Evolutionary conservation across 2,329 filamentous ascomycete genomes (phyloP).

Genomic region (Bipolaris gigantea): DNA sequence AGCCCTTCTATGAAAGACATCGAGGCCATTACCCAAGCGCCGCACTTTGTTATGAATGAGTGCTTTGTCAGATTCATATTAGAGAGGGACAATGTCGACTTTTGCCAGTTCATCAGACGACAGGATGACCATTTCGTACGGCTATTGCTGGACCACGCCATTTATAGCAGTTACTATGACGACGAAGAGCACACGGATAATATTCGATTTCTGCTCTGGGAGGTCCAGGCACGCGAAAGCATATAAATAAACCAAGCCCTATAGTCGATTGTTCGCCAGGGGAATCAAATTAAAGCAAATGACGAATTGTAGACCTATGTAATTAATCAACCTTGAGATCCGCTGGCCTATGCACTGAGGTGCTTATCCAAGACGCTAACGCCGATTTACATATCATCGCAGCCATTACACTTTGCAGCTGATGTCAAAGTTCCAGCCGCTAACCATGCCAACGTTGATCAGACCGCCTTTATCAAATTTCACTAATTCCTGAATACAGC

Average conservation of each 20-base stretch:
- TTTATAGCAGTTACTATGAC: slow-evolving; percentile 19
- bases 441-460: too few species aligned
- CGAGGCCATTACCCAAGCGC: slow-evolving; percentile 18
- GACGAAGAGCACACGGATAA: slow-evolving; percentile 24
- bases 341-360: too few species aligned
- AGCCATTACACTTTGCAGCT: too few species aligned
- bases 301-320: too few species aligned
- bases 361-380: too few species aligned
- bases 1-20: slow-evolving; percentile 24
- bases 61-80: slow-evolving; percentile 26
- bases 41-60: slow-evolving; percentile 24
- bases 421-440: too few species aligned
- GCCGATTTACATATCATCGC: too few species aligned
- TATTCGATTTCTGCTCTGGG: slow-evolving; percentile 28
- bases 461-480: too few species aligned
- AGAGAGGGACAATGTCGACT: slow-evolving; percentile 19
- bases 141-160: slow-evolving; percentile 25
- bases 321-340: too few species aligned
- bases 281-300: too few species aligned
- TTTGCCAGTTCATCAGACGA: slow-evolving; percentile 26
- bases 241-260: slow-evolving; percentile 4
- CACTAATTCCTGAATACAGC: too few species aligned
- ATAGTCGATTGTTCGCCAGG: too few species aligned
- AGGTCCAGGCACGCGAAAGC: slow-evolving; percentile 24
- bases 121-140: slow-evolving; percentile 24